Evolutionary conservation across 2,329 filamentous ascomycete genomes (phyloP).

Genomic region (Phyllosticta capitalensis): DNA sequence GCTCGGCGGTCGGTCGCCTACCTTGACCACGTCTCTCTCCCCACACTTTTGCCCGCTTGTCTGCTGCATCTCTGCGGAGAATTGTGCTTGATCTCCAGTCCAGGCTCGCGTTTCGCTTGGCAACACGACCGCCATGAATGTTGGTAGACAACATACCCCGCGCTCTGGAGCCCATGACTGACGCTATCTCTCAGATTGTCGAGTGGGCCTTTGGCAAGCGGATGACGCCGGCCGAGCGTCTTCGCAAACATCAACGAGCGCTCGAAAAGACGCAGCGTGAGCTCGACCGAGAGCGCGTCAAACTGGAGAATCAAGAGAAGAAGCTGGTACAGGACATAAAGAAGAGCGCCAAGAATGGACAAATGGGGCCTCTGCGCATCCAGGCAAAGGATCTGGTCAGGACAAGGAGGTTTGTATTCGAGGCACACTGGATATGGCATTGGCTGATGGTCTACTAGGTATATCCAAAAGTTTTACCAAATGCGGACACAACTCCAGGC

Average conservation of each 20-base stretch:
- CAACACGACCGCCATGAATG: slow-evolving; percentile 44
- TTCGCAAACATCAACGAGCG: slow-evolving; percentile 89
- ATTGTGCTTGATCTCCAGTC: not conserved
- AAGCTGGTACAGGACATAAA: slow-evolving; percentile 93
- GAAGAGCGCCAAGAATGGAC: slow-evolving; percentile 94
- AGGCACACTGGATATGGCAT: slow-evolving; percentile 4
- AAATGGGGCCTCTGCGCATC: slow-evolving; percentile 97
- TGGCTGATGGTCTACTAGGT: slow-evolving; percentile 41
- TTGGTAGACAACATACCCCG: slow-evolving; percentile 28
- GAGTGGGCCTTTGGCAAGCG: slow-evolving; percentile 99
- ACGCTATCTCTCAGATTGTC: slow-evolving; percentile 57
- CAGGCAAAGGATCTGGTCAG: slow-evolving; percentile 95
- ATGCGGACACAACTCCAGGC: slow-evolving; percentile 97
- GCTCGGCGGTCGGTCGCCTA: not conserved
- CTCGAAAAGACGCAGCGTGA: slow-evolving; percentile 97
- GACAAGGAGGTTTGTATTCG: slow-evolving; percentile 62
- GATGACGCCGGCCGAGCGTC: slow-evolving; percentile 88
- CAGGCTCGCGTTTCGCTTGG: not conserved
- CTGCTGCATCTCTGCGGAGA: slow-evolving; percentile 2
- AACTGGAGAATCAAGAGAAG: slow-evolving; percentile 98
- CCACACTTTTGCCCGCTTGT: slow-evolving; percentile 7
- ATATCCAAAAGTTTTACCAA: slow-evolving; percentile 96
- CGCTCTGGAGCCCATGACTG: slow-evolving; percentile 8
- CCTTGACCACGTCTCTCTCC: slow-evolving; percentile 1
- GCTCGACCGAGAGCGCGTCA: slow-evolving; percentile 86